Conservation (phyloP, 169 alveolate species). For the Eimeria sp. region DNA sequence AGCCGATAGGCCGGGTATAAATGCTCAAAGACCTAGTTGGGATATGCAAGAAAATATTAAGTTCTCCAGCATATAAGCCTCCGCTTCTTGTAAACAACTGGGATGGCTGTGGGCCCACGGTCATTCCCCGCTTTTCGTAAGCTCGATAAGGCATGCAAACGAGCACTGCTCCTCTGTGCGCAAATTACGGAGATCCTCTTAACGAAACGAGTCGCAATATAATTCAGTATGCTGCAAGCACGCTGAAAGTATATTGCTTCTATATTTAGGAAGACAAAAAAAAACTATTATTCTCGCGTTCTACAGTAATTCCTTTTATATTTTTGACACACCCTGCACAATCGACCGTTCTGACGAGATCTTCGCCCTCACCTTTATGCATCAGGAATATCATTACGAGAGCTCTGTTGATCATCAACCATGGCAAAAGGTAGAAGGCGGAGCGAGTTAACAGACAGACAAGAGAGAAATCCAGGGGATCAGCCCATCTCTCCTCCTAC, state of each 20-base stretch:
- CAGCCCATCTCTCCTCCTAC: conserved; percentile 68
- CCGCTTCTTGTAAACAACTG: neutral
- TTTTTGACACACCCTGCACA: neutral
- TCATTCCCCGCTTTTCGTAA: neutral
- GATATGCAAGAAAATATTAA: neutral
- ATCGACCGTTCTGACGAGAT: neutral
- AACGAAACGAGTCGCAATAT: neutral
- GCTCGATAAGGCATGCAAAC: neutral
- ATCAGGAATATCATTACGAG: neutral
- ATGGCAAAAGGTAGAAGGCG: conserved; percentile 23
- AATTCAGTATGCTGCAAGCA: neutral
- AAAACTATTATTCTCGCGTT: neutral
- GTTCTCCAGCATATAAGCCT: neutral
- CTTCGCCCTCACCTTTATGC: neutral
- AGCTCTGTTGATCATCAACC: neutral
- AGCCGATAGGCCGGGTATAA: neutral
- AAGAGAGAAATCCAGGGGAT: conserved; percentile 22
- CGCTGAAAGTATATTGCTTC: neutral
- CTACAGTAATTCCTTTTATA: neutral
- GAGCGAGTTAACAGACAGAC: conserved; percentile 12
- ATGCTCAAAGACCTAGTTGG: neutral
- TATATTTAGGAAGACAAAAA: neutral
- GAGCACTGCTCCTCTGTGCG: neutral
- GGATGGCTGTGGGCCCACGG: neutral
- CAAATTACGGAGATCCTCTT: neutral